Conservation (phyloP, 106 monocot species). For the Dendrobium chrysotoxum region DNA sequence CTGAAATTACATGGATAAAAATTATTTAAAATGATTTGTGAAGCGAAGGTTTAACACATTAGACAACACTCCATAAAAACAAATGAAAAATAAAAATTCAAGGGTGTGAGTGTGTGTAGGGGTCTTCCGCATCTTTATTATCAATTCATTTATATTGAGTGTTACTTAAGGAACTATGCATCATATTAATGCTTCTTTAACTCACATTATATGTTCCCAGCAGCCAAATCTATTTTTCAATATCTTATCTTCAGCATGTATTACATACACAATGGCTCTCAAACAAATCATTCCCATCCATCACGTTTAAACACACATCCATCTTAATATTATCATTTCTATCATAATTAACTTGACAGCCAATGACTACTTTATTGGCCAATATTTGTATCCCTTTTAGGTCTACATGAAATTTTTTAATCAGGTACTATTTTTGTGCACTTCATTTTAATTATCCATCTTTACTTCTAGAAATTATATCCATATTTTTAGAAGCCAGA, state of each 20-base stretch:
- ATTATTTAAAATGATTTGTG: not conserved
- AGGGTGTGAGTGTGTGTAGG: not conserved
- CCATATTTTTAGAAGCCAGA: not conserved
- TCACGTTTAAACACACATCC: not conserved
- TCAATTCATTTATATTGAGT: not conserved
- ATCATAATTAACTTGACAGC: not conserved
- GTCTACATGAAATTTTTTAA: not conserved
- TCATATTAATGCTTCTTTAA: not conserved
- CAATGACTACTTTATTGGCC: not conserved
- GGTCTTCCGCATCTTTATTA: not conserved
- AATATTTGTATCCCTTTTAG: not conserved
- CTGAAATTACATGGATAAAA: not conserved
- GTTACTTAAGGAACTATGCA: not conserved
- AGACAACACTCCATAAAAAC: not conserved
- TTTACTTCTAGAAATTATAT: not conserved
- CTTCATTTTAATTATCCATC: not conserved
- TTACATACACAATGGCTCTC: not conserved
- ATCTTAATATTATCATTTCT: not conserved
- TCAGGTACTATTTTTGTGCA: not conserved
- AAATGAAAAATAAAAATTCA: not conserved
- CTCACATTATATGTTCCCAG: not conserved
- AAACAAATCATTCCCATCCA: not conserved
- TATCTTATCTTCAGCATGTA: not conserved
- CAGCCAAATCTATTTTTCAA: not conserved
- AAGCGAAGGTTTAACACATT: not conserved